A percentile compares a stretch with the other conserved stretches of the same genome.
Evolutionary conservation across 495 filamentous ascomycete species (phyloP).

Genomic region (Hypomontagnella submonticulosa): DNA sequence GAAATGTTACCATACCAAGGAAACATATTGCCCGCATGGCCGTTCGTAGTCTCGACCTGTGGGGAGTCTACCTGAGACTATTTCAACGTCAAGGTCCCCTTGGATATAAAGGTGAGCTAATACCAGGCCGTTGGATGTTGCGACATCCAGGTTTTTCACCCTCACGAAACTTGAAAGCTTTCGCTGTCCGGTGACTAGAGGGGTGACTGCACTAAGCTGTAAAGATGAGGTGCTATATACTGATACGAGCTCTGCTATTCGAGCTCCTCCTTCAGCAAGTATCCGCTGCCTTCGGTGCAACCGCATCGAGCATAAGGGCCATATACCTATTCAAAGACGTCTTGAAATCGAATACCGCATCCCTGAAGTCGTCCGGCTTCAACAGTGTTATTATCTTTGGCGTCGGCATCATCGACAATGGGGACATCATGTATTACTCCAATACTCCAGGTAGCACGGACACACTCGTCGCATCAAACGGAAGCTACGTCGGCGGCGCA

Average conservation of each 20-base stretch:
- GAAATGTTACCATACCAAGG: constrained; percentile 21
- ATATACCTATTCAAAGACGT: constrained; percentile 60
- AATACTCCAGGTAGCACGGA: constrained; percentile 56
- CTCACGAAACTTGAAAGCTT: neutral
- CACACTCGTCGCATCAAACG: constrained; percentile 47
- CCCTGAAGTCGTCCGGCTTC: constrained; percentile 54
- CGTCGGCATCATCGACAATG: constrained; percentile 53
- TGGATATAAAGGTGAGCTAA: neutral
- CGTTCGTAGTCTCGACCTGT: constrained; percentile 5
- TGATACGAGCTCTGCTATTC: constrained; percentile 41
- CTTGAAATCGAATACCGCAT: constrained; percentile 54
- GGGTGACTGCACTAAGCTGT: neutral
- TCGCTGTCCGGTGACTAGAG: neutral
- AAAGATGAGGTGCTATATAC: constrained; percentile 27
- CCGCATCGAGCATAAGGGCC: constrained; percentile 42
- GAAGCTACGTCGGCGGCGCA: constrained; percentile 52
- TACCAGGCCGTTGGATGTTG: neutral
- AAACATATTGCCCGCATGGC: constrained; percentile 7
- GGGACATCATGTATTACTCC: constrained; percentile 60
- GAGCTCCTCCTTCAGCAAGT: constrained; percentile 40
- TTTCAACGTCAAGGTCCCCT: constrained; percentile 4
- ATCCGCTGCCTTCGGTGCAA: constrained; percentile 22
- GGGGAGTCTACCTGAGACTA: neutral
- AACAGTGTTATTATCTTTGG: constrained; percentile 56
- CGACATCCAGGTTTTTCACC: neutral